These are phyloP conservation scores for Cupressus sempervirens DNA, from an alignment of 75 land plant species.

Conservation along the genomic window DNA sequence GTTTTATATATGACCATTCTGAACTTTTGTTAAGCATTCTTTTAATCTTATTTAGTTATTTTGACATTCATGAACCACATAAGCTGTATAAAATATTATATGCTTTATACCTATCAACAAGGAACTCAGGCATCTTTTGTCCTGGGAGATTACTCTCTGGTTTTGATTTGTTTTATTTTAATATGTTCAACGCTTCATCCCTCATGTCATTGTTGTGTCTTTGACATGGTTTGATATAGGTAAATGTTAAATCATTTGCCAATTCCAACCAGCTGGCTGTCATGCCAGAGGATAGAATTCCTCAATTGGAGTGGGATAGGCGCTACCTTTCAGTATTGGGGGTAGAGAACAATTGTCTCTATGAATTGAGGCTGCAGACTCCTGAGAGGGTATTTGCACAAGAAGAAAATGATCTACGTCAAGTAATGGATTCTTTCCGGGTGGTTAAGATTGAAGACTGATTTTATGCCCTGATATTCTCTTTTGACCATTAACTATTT, in stretches of 20 bases:
- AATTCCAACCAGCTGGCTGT: conserved; percentile 88
- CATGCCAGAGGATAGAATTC: conserved; percentile 79
- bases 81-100: neutral
- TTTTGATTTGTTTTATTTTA: neutral
- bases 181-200: neutral
- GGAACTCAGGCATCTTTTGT: neutral
- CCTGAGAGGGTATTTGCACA: conserved; percentile 67
- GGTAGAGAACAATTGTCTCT: conserved; percentile 84
- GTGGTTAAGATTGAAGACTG: conserved; percentile 40
- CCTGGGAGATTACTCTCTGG: conserved; percentile 2
- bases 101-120: neutral
- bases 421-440: conserved; percentile 86
- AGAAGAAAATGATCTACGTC: conserved; percentile 67
- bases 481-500: neutral
- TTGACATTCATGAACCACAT: neutral
- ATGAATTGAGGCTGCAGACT: conserved; percentile 79
- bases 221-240: conserved; percentile 32
- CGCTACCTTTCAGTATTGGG: conserved; percentile 94
- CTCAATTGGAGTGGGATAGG: conserved; percentile 79
- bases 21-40: neutral
- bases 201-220: neutral
- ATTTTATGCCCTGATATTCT: neutral
- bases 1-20: neutral
- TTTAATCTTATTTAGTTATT: neutral
- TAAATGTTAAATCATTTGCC: conserved; percentile 90